A percentile compares a stretch with the other conserved stretches of the same genome.
These are phyloP conservation scores for Xylaria sp. DNA, from an alignment of 2,329 filamentous ascomycete species.

Conservation along the genomic window DNA sequence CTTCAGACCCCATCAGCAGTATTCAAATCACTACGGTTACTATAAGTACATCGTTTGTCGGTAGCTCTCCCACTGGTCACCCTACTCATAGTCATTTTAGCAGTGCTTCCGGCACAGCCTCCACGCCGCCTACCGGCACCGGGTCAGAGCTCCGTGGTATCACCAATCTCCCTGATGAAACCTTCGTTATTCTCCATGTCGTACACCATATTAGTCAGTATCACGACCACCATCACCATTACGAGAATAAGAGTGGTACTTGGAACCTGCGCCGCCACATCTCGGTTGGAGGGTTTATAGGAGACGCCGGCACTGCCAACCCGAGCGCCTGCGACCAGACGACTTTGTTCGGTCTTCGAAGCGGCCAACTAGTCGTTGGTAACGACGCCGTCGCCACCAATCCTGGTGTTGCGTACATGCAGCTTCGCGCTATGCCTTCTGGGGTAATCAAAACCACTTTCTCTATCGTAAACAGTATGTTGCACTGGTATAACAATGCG, in stretches of 20 bases:
- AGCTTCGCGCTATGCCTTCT: conserved; percentile 17
- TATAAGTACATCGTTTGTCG: too few relatives aligned
- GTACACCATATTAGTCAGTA: conserved; percentile 20
- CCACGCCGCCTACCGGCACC: conserved; percentile 2
- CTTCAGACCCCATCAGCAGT: too few relatives aligned
- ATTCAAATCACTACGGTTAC: background rate
- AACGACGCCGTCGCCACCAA: conserved; percentile 30
- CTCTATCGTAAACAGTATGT: conserved; percentile 26
- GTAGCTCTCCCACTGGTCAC: background rate
- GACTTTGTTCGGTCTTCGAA: conserved; percentile 31
- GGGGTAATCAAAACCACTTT: conserved; percentile 27
- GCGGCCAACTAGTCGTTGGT: conserved; percentile 30
- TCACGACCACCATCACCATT: too few relatives aligned
- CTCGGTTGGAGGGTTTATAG: conserved; percentile 31
- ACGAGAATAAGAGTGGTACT: too few relatives aligned
- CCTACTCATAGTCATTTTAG: background rate
- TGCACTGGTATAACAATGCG: conserved; percentile 37
- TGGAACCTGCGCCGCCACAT: conserved; percentile 16
- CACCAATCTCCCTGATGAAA: conserved; percentile 23
- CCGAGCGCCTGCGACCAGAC: conserved; percentile 34
- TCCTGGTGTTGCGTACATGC: conserved; percentile 25
- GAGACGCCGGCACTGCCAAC: conserved; percentile 30
- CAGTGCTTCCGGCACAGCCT: background rate
- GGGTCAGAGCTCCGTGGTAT: conserved; percentile 21
- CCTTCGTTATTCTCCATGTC: conserved; percentile 29